Evolutionary conservation across 345 rosid genomes (phyloP).

Genomic region (Arabis alpina): DNA sequence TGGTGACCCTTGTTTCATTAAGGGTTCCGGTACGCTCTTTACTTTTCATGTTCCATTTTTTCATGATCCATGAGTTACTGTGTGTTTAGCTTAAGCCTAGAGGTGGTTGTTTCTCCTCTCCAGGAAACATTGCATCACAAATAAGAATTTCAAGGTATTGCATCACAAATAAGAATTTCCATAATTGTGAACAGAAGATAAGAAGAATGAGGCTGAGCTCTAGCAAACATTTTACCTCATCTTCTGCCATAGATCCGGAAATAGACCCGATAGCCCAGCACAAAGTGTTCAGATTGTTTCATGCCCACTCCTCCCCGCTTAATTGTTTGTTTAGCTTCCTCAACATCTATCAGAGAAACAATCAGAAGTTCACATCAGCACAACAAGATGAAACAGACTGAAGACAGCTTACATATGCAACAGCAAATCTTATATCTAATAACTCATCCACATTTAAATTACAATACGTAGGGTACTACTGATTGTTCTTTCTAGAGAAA

Average conservation of each 20-base stretch:
- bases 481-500: not conserved
- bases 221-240: constrained; percentile 64
- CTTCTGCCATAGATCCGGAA: constrained; percentile 99
- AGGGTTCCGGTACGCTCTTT: constrained; percentile 74
- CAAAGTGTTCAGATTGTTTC: constrained; percentile 93
- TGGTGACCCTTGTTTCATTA: constrained; percentile 51
- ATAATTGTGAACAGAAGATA: not conserved
- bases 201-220: not conserved
- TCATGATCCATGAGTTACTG: not conserved
- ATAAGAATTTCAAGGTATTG: not conserved
- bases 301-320: constrained; percentile 97
- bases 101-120: constrained; percentile 30
- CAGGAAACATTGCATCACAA: constrained; percentile 79
- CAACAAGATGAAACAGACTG: constrained; percentile 18
- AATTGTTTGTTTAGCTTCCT: constrained; percentile 92
- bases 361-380: constrained; percentile 26
- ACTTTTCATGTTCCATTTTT: not conserved
- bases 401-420: constrained; percentile 3
- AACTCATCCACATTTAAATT: not conserved
- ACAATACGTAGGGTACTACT: not conserved
- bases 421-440: constrained; percentile 5
- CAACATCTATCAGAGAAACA: constrained; percentile 69
- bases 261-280: constrained; percentile 99
- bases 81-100: constrained; percentile 18
- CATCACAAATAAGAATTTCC: constrained; percentile 14